These are phyloP conservation scores for Talaromyces sp. DNA, from an alignment of 2,329 filamentous ascomycete species.

Conservation along the genomic window DNA sequence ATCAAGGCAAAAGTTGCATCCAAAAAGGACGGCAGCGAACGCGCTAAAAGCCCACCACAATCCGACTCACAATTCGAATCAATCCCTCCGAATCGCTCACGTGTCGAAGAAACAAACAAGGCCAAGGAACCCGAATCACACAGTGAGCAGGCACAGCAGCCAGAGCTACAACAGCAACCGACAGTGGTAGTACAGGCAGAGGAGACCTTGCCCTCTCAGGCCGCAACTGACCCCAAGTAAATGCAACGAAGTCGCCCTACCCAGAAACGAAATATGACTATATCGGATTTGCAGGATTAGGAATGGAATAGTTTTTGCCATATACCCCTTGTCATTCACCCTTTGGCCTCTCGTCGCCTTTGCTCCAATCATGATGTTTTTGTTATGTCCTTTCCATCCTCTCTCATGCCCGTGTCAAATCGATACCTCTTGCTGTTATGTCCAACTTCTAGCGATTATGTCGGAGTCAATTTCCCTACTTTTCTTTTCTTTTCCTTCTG, in stretches of 20 bases:
- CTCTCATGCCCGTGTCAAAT: neutral
- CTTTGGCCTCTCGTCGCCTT: conserved; percentile 13
- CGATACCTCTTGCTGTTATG: conserved; percentile 12
- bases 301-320: conserved; percentile 18
- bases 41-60: conserved; percentile 52
- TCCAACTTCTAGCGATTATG: conserved; percentile 18
- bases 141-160: neutral
- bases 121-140: neutral
- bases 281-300: conserved; percentile 9
- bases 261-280: conserved; percentile 1
- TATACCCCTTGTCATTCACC: conserved; percentile 17
- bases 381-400: conserved; percentile 4
- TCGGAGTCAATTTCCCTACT: conserved; percentile 6
- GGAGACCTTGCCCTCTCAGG: neutral
- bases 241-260: neutral
- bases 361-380: conserved; percentile 3
- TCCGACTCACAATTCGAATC: conserved; percentile 25
- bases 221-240: conserved; percentile 6
- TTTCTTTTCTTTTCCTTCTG: neutral
- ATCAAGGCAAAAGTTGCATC: conserved; percentile 62
- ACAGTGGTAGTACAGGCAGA: neutral
- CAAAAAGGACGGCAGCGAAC: conserved; percentile 54
- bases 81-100: neutral
- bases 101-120: conserved; percentile 11
- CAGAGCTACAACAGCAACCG: neutral